Evolutionary conservation across 2,329 filamentous ascomycete species (phyloP), one percentile per base, ranked within the genome.

Genomic region (Didymella segeticola): DNA sequence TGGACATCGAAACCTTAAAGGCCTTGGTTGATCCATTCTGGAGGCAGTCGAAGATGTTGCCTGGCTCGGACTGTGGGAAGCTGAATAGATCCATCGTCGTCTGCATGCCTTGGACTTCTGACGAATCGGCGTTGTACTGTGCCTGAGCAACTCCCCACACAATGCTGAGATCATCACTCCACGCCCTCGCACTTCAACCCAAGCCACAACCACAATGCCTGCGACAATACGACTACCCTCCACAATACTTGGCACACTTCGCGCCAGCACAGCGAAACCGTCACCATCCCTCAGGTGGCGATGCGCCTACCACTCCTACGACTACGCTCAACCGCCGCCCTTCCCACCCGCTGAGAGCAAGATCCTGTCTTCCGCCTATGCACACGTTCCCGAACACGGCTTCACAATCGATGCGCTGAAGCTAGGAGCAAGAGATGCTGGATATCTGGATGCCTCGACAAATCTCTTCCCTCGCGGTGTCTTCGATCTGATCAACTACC

Each of bases 401-500:
- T 99, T 98, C 81, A 90, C 91, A 0, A 78, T 82, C 42, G 81
- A 84, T 17, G 81, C 93, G 0, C 82, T 99, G 9, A 83, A 85
- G 36, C 83, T 89, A 19, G 95, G 93, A 57, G 91, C 91, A 56
- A 86, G 86, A 67, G 91, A 96, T 68, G 86, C 88, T 15, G 92
- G 93, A 37, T 96, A 93, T 73, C 86, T 91, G 46, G 90, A 95
- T 70, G 91, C 93, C 53, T 93, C 90, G 54, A 86, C 90, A 9
- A 93, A 91, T 68, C 79, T 97, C 17, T 86, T 99, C 50, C 87
- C 91, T 1, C 83, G 88, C 34, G 91, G 90, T 7, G 84, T 87
- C 19, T 96, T 96, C 77, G 88, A 90, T 64, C 82, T 99, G 23
- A 86, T 98, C 62, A 83, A 84, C 30, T 96, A 88, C 72, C 88